phyloP scores from a whole-genome alignment of 78 protist genomes.

The Creolimax fragrantissima region DNA sequence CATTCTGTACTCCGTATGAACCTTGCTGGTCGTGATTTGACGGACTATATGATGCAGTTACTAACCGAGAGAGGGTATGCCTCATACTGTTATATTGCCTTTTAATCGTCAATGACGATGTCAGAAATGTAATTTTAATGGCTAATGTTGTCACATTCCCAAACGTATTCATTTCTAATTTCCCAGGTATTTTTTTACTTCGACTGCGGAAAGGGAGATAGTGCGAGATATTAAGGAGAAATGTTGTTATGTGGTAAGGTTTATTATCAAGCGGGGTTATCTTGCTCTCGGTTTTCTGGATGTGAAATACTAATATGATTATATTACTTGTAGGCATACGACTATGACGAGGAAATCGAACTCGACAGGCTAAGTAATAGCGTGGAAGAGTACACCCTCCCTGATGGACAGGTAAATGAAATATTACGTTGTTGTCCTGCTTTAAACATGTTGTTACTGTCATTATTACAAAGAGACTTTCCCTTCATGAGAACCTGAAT shows the following conservation, averaged over 20 bases:
- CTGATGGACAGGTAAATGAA: constrained; percentile 51
- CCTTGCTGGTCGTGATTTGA: constrained; percentile 75
- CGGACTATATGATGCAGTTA: constrained; percentile 68
- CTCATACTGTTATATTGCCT: too few species aligned
- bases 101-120: too few species aligned
- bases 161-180: too few species aligned
- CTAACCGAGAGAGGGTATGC: constrained; percentile 59
- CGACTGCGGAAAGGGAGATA: constrained; percentile 79
- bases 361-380: neutral
- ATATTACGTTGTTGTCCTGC: too few species aligned
- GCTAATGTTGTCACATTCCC: too few species aligned
- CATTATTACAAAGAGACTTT: too few species aligned
- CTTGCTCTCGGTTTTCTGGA: neutral
- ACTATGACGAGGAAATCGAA: constrained; percentile 46
- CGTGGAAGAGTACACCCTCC: constrained; percentile 48
- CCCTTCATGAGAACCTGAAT: too few species aligned
- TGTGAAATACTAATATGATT: neutral
- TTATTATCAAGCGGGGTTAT: neutral
- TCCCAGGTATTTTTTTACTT: constrained; percentile 52
- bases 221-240: constrained; percentile 87
- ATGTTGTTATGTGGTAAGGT: constrained; percentile 50
- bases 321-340: constrained; percentile 38
- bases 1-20: constrained; percentile 64
- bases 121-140: too few species aligned
- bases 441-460: too few species aligned